Evolutionary conservation across 1,139 yeast genomes (phyloP), one percentile per base, ranked within the genome.

Genomic region (Debaryomyces psychrophilus): DNA sequence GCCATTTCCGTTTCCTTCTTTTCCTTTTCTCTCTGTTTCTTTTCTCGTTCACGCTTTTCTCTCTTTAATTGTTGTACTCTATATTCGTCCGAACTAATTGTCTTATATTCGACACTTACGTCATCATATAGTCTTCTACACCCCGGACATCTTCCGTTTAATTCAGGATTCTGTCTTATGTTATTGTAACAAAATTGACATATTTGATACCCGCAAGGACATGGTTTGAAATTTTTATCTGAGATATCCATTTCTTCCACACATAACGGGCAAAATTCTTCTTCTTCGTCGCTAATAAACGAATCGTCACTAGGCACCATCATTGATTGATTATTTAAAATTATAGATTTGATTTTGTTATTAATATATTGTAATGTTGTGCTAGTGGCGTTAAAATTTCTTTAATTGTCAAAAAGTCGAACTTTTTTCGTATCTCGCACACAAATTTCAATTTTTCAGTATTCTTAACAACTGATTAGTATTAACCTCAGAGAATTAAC

Each of bases 151-250:
- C 90, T 81, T 5, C 98, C 98, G 64, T 92, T 92, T 54, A 93
- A 73, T 62, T 92, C 97, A 1, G 97, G 97, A 59, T 93, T 93
- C 56, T 89, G 95, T 56, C 97, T 82, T 59, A 95, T 95, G 65
- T 92, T 93, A 71, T 95, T 93, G 76, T 92, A 95, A 66, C 99
- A 95, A 63, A 95, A 95, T 74, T 93, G 98, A 68, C 99, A 95
- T 50, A 93, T 89, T 64, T 95, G 99, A 63, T 95, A 95, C 9
- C 99, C 99, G 73, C 99, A 95, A 1, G 98, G 99, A 75, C 99
- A 95, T 5, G 99, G 99, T 66, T 87, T 90, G 78, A 95, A 95
- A 69, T 92, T 90, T 64, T 88, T 89, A 68, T 95, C 99, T 15
- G 96, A 87, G 38, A 92, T 83, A 67, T 93, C 99, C 92, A 93